Percentiles rank a stretch among this genome's conserved stretches.
Evolutionary conservation across 75 land plant genomes (phyloP).

Genomic region (Gnetum montanum): DNA sequence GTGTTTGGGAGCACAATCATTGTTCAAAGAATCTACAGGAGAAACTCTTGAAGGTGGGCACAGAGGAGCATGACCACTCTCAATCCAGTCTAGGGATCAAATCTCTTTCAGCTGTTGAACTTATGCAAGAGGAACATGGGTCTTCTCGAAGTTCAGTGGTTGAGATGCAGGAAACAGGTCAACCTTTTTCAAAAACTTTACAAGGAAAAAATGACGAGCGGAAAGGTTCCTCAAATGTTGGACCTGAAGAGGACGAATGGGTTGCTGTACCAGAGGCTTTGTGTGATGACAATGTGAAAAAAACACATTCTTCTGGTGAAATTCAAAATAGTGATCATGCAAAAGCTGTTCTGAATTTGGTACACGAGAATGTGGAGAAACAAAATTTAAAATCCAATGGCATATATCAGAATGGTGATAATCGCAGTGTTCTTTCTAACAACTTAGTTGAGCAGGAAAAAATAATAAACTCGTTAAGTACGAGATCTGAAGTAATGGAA

Average conservation of each 20-base stretch:
- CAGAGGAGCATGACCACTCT: too few relatives aligned
- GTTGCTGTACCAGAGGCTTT: slow-evolving; percentile 9
- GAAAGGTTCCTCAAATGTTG: background rate
- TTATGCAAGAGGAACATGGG: background rate
- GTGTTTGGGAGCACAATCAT: slow-evolving; percentile 4
- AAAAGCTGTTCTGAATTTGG: background rate
- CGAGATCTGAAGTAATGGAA: too few relatives aligned
- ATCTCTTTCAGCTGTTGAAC: too few relatives aligned
- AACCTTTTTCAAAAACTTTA: background rate
- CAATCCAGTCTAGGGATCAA: too few relatives aligned
- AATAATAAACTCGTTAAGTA: background rate
- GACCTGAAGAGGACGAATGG: slow-evolving; percentile 30
- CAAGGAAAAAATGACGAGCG: background rate
- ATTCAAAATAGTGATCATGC: too few relatives aligned
- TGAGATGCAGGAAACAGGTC: background rate
- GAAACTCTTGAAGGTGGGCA: too few relatives aligned
- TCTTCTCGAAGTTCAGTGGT: background rate
- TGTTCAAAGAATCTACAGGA: too few relatives aligned
- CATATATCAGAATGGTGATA: background rate
- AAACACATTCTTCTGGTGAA: too few relatives aligned
- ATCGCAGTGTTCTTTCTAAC: too few relatives aligned
- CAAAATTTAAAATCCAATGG: background rate
- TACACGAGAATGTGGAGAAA: slow-evolving; percentile 2
- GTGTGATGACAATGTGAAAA: slow-evolving; percentile 24
- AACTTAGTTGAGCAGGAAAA: slow-evolving; percentile 4